phyloP scores from a whole-genome alignment of 257 asterid genomes.

The Verbena officinalis region DNA sequence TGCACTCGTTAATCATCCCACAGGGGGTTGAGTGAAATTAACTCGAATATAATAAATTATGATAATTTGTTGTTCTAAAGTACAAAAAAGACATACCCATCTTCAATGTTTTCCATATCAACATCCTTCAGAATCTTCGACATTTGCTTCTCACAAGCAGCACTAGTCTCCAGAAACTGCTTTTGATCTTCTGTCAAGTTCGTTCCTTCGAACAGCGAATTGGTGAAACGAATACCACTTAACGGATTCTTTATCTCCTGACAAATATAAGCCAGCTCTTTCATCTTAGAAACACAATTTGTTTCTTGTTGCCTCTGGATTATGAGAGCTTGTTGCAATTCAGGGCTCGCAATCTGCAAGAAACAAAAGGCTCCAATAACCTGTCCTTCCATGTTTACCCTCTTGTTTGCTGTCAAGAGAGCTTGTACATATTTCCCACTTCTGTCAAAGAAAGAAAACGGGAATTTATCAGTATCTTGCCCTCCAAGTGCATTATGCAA shows the following conservation, averaged over 20 bases:
- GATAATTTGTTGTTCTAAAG: background rate
- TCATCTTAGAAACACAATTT: constrained; percentile 58
- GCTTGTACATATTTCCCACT: constrained; percentile 74
- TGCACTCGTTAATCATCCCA: too few species aligned
- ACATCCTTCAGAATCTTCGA: constrained; percentile 78
- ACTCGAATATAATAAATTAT: background rate
- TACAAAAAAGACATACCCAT: constrained; percentile 53
- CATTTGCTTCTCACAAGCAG: constrained; percentile 91
- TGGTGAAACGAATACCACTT: constrained; percentile 77
- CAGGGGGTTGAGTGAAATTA: too few species aligned
- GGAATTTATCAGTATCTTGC: constrained; percentile 67
- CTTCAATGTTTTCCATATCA: constrained; percentile 66
- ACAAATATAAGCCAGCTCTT: constrained; percentile 83
- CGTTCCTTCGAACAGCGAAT: constrained; percentile 72
- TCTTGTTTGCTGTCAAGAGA: constrained; percentile 76
- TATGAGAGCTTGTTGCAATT: constrained; percentile 61
- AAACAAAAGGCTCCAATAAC: constrained; percentile 88
- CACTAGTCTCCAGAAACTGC: constrained; percentile 79
- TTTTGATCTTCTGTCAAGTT: constrained; percentile 74
- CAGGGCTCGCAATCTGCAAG: constrained; percentile 80
- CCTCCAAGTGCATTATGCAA: constrained; percentile 82
- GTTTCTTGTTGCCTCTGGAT: constrained; percentile 70
- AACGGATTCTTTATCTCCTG: constrained; percentile 83
- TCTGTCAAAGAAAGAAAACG: constrained; percentile 65
- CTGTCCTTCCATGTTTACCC: constrained; percentile 73